phyloP scores from a whole-genome alignment of 257 asterid genomes.

The Perilla frutescens region DNA sequence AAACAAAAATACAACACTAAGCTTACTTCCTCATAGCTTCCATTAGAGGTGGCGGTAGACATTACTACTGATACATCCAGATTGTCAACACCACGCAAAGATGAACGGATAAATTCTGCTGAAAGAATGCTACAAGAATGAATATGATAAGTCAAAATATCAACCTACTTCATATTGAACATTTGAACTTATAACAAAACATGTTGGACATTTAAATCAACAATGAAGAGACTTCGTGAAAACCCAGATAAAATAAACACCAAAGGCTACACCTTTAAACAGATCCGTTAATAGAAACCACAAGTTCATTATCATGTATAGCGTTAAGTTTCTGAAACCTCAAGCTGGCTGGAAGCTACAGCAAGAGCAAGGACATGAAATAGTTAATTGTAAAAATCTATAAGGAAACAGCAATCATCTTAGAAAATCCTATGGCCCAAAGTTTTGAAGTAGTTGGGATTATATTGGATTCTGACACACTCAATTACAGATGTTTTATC shows the following conservation, averaged over 20 bases:
- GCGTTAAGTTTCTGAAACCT: conserved; percentile 17
- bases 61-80: conserved; percentile 51
- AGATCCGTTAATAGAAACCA: conserved; percentile 26
- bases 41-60: conserved; percentile 49
- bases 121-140: conserved; percentile 99
- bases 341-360: conserved; percentile 16
- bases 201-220: conserved; percentile 9
- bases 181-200: conserved; percentile 23
- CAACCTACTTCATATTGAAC: conserved; percentile 36
- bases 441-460: neutral
- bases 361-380: conserved; percentile 26
- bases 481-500: no score
- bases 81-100: conserved; percentile 69
- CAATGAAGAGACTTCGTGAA: neutral
- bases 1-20: conserved; percentile 17
- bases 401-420: neutral
- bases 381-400: neutral
- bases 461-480: neutral
- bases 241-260: conserved; percentile 9
- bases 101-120: conserved; percentile 91
- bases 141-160: conserved; percentile 70
- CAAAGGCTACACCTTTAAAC: conserved; percentile 14
- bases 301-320: conserved; percentile 11
- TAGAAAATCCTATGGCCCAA: neutral
- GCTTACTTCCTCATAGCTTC: conserved; percentile 73